These are phyloP conservation scores for Ceratocystis eucalypticola DNA, from an alignment of 2,329 filamentous ascomycete genomes.

Conservation along the genomic window DNA sequence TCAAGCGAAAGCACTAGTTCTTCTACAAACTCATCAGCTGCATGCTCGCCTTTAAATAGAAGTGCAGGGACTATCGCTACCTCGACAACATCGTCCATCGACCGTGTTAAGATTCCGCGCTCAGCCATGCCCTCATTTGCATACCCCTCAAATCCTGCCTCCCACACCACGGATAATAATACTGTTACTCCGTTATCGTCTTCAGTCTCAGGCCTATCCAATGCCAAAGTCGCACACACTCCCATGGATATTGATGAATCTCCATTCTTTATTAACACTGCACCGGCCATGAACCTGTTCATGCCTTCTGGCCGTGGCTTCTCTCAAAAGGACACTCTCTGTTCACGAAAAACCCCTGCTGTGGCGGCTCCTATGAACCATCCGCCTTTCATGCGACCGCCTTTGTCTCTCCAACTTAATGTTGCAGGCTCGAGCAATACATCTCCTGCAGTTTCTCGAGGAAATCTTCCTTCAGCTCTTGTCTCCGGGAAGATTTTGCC, in stretches of 20 bases:
- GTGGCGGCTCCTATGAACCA: background rate
- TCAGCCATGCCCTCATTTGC: constrained; percentile 11
- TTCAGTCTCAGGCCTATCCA: constrained; percentile 19
- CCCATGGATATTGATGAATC: constrained; percentile 31
- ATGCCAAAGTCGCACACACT: constrained; percentile 17
- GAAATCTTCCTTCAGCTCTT: constrained; percentile 3
- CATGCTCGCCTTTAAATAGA: background rate
- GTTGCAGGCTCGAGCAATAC: constrained; percentile 21
- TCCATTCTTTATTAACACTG: constrained; percentile 22
- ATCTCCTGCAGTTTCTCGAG: constrained; percentile 22
- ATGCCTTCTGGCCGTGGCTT: constrained; percentile 8
- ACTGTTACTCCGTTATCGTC: background rate
- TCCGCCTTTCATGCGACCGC: background rate
- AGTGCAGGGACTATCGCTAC: background rate
- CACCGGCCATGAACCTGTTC: constrained; percentile 31
- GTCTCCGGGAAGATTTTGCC: constrained; percentile 3
- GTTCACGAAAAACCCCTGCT: background rate
- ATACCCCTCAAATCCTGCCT: background rate
- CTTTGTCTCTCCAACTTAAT: constrained; percentile 39
- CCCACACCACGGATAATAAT: background rate
- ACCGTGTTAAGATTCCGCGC: constrained; percentile 4
- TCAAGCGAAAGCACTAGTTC: background rate
- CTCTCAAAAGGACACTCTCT: background rate
- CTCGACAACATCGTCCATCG: background rate
- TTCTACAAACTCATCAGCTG: background rate